Evolutionary conservation across 176 grass and related monocot genomes (phyloP).

Genomic region (Bonia amplexicaulis): DNA sequence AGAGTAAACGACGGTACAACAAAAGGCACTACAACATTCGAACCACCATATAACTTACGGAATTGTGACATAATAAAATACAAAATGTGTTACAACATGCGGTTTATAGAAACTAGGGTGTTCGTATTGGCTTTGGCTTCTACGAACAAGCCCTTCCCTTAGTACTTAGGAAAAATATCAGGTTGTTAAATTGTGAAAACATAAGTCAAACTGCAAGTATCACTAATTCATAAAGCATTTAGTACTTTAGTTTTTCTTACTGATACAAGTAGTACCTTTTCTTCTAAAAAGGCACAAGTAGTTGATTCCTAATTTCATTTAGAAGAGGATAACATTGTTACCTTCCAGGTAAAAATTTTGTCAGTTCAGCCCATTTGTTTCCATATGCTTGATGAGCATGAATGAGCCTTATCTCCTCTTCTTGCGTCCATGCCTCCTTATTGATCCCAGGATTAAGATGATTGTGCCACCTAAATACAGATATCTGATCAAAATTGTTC

Average conservation of each 20-base stretch:
- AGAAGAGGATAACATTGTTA: constrained; percentile 19
- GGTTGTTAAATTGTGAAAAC: not conserved
- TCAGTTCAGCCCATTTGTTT: constrained; percentile 91
- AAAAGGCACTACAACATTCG: too few species aligned
- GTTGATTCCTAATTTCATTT: not conserved
- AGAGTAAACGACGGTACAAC: too few species aligned
- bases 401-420: constrained; percentile 81
- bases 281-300: not conserved
- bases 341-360: constrained; percentile 91
- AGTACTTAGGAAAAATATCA: not conserved
- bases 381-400: constrained; percentile 76
- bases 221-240: not conserved
- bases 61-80: too few species aligned
- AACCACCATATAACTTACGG: too few species aligned
- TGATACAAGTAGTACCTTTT: not conserved
- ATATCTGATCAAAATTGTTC: constrained; percentile 12
- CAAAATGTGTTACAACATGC: too few species aligned
- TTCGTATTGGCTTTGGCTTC: too few species aligned
- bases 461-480: constrained; percentile 78
- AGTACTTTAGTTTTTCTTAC: not conserved
- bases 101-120: too few species aligned
- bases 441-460: constrained; percentile 94
- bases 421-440: constrained; percentile 88
- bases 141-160: too few species aligned
- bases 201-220: constrained; percentile 1